Evolutionary conservation across 1,139 yeast species (phyloP).

Genomic region (Sporopachydermia cereana): DNA sequence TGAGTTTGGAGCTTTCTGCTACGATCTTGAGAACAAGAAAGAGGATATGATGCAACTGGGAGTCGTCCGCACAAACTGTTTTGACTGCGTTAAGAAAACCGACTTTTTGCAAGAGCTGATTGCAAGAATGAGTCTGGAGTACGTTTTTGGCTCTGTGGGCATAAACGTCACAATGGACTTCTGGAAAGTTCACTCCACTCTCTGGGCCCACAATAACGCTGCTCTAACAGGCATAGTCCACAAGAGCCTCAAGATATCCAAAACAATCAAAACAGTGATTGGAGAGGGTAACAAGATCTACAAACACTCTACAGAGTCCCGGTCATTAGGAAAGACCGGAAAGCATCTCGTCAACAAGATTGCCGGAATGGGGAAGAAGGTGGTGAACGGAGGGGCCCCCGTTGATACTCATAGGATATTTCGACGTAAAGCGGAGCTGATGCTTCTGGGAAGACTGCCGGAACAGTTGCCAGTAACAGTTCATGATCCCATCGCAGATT

Average conservation of each 20-base stretch:
- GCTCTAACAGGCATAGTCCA: slow-evolving; percentile 3
- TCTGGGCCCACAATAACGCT: slow-evolving; percentile 81
- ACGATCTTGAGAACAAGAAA: slow-evolving; percentile 32
- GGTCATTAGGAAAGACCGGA: slow-evolving; percentile 32
- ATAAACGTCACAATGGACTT: slow-evolving; percentile 34
- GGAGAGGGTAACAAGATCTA: background rate
- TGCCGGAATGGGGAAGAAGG: slow-evolving; percentile 97
- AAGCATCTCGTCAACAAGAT: slow-evolving; percentile 94
- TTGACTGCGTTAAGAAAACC: slow-evolving; percentile 92
- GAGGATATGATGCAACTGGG: slow-evolving; percentile 70
- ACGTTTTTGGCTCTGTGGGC: slow-evolving; percentile 46
- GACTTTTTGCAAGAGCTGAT: slow-evolving; percentile 86
- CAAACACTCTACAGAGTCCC: background rate
- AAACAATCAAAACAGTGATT: background rate
- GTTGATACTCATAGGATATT: slow-evolving; percentile 93
- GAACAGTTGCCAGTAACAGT: slow-evolving; percentile 62
- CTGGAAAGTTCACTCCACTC: slow-evolving; percentile 54
- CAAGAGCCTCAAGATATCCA: background rate
- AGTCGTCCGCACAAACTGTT: slow-evolving; percentile 81
- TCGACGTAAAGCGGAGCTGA: slow-evolving; percentile 79
- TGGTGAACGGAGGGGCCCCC: slow-evolving; percentile 76
- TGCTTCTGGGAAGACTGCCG: slow-evolving; percentile 68
- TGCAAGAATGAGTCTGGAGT: slow-evolving; percentile 52
- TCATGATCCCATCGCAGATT: slow-evolving; percentile 83
- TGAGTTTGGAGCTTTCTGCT: slow-evolving; percentile 72